phyloP scores from a whole-genome alignment of 2,329 filamentous ascomycete species.

The Hymenoscyphus occultus region DNA sequence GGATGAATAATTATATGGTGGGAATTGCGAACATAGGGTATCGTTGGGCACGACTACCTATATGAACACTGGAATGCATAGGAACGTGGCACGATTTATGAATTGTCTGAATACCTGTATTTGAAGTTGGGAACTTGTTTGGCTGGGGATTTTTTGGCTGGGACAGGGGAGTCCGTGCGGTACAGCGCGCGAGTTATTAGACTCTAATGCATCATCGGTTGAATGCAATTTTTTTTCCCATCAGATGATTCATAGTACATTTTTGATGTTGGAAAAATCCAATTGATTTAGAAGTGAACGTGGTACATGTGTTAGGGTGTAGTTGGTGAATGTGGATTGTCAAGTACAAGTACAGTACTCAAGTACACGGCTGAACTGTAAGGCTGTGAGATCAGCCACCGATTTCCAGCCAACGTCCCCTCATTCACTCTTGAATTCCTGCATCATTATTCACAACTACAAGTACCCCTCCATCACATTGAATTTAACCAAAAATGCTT shows the following conservation, averaged over 20 bases:
- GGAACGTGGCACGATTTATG: constrained; percentile 18
- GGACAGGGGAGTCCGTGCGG: neutral
- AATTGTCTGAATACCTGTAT: constrained; percentile 14
- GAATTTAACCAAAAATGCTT: neutral
- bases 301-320: neutral
- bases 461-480: neutral
- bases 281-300: neutral
- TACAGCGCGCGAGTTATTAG: constrained; percentile 3
- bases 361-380: neutral
- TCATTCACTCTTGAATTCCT: neutral
- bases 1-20: constrained; percentile 11
- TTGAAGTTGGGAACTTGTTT: neutral
- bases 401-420: neutral
- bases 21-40: constrained; percentile 5
- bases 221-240: neutral
- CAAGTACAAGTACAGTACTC: neutral
- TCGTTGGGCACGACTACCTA: constrained; percentile 5
- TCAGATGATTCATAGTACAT: neutral
- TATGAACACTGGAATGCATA: constrained; percentile 6
- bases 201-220: neutral
- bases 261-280: neutral
- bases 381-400: neutral
- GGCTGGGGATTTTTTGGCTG: neutral
- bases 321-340: neutral
- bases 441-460: neutral